A percentile compares a stretch with the other conserved stretches of the same genome.
Evolutionary conservation across 805 yeast species (phyloP).

Genomic region (Saturnispora dispora): DNA sequence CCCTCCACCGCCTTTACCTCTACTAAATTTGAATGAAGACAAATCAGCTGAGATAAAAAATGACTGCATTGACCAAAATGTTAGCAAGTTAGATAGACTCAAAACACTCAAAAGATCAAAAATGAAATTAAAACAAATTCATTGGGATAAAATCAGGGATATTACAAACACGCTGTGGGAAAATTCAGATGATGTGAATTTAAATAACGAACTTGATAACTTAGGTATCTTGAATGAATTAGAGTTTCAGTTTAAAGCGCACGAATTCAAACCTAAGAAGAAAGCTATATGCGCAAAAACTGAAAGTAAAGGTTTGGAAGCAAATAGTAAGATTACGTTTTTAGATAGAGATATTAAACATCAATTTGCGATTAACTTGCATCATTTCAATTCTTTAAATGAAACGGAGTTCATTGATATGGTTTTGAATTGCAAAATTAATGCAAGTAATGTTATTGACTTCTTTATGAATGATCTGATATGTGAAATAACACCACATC

Average conservation of each 20-base stretch:
- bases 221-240: conserved; percentile 60
- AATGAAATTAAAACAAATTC: conserved; percentile 60
- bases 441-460: conserved; percentile 52
- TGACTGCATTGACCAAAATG: conserved; percentile 8
- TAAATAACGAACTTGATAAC: conserved; percentile 42
- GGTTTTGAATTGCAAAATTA: conserved; percentile 53
- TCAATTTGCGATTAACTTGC: conserved; percentile 72
- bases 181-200: conserved; percentile 32
- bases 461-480: conserved; percentile 63
- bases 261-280: conserved; percentile 20
- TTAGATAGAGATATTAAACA: conserved; percentile 66
- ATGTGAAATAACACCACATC: conserved; percentile 45
- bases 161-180: conserved; percentile 57
- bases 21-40: not conserved
- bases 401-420: conserved; percentile 47
- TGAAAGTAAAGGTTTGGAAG: conserved; percentile 29
- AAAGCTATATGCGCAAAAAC: conserved; percentile 31
- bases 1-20: conserved; percentile 12
- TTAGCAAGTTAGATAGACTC: conserved; percentile 7
- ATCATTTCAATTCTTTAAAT: conserved; percentile 43
- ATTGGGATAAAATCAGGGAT: conserved; percentile 68
- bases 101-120: conserved; percentile 17
- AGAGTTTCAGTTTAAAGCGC: conserved; percentile 46
- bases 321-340: conserved; percentile 35
- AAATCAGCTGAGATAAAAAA: not conserved